Conservation (phyloP, 2,329 filamentous ascomycete genomes). For the Diaporthe caulivora region DNA sequence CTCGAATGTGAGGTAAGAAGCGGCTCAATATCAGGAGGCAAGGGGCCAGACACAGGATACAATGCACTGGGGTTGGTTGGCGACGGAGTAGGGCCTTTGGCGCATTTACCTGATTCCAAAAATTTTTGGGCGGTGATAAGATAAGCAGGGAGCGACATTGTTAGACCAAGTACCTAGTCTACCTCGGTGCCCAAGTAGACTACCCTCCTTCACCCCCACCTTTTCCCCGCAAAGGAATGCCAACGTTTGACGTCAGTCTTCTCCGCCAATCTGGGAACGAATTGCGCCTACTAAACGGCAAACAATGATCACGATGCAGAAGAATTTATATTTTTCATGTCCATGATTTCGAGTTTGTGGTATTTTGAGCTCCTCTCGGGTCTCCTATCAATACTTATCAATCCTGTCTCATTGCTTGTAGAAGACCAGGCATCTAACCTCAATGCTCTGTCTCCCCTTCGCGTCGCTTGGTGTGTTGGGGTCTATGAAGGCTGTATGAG, state of each 20-base stretch:
- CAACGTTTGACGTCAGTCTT: too few species aligned
- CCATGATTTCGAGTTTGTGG: too few species aligned
- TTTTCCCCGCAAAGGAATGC: too few species aligned
- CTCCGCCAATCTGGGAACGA: too few species aligned
- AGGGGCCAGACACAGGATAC: too few species aligned
- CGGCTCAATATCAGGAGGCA: neutral
- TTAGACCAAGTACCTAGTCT: neutral
- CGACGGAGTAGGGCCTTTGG: neutral
- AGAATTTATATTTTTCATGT: too few species aligned
- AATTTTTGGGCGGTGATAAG: conserved; percentile 25
- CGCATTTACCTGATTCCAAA: neutral
- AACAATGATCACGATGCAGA: too few species aligned
- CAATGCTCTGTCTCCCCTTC: conserved; percentile 68
- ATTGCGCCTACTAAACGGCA: too few species aligned
- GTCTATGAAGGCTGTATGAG: conserved; percentile 69
- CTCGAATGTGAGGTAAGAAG: neutral
- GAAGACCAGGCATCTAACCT: conserved; percentile 73
- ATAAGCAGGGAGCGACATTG: neutral
- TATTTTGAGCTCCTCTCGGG: too few species aligned
- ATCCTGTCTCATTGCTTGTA: conserved; percentile 57
- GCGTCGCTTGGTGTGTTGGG: conserved; percentile 63
- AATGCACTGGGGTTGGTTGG: too few species aligned
- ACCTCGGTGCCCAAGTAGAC: neutral
- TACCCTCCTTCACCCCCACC: too few species aligned
- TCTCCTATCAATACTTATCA: neutral